Conservation (phyloP, 192 early-diverging fungal genomes). For the Rhizophagus prolifer region DNA sequence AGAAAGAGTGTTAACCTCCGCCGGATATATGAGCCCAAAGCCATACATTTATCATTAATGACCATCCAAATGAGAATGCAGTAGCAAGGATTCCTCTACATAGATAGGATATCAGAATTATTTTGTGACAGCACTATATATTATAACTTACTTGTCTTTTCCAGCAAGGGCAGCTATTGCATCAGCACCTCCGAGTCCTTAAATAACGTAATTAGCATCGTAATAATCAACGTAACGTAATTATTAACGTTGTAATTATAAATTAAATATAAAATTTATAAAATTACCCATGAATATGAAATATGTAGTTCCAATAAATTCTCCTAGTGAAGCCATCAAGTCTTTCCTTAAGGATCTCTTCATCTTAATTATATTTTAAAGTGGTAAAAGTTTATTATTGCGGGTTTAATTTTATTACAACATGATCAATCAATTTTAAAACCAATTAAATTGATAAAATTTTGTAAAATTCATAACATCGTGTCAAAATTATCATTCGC, state of each 20-base stretch:
- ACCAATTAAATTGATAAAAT: too few species aligned
- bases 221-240: neutral
- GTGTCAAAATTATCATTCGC: too few species aligned
- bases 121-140: neutral
- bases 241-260: too few species aligned
- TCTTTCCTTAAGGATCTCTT: too few species aligned
- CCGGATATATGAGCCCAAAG: neutral
- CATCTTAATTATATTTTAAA: too few species aligned
- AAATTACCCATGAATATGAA: constrained; percentile 10
- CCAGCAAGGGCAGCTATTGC: neutral
- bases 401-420: too few species aligned
- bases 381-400: too few species aligned
- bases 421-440: too few species aligned
- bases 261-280: neutral
- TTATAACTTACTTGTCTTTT: neutral
- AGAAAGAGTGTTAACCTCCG: neutral
- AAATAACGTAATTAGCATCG: too few species aligned
- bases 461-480: too few species aligned
- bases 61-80: neutral
- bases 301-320: constrained; percentile 10
- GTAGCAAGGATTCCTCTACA: neutral
- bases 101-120: neutral
- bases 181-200: neutral
- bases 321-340: neutral
- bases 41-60: constrained; percentile 15